A percentile compares a stretch with the other conserved stretches of the same genome.
These are phyloP conservation scores for Zychaea mexicana DNA, from an alignment of 371 early-diverging fungal genomes.

Conservation along the genomic window DNA sequence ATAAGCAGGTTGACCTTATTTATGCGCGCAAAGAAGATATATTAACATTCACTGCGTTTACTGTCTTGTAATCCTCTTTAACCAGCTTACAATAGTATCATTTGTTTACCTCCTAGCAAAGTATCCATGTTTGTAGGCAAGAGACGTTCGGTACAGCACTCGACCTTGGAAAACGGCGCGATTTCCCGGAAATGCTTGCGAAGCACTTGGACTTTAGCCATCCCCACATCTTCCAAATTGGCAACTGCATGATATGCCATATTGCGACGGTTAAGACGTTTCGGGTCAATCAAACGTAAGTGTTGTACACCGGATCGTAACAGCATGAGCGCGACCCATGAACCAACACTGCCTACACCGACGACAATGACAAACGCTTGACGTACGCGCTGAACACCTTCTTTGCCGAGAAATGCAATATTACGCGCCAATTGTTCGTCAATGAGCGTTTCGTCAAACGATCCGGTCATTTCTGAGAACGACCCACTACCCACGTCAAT, in stretches of 20 bases:
- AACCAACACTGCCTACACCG: slow-evolving; percentile 96
- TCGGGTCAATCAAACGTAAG: slow-evolving; percentile 90
- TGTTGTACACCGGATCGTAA: slow-evolving; percentile 86
- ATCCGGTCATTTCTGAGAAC: neutral
- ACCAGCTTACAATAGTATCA: neutral
- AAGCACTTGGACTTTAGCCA: slow-evolving; percentile 79
- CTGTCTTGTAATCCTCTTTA: neutral
- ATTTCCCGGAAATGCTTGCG: slow-evolving; percentile 68
- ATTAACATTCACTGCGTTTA: neutral
- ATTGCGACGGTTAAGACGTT: slow-evolving; percentile 82
- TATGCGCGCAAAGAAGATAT: neutral
- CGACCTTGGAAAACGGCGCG: slow-evolving; percentile 78
- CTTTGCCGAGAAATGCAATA: slow-evolving; percentile 87
- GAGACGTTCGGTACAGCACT: slow-evolving; percentile 72
- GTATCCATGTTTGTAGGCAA: slow-evolving; percentile 58
- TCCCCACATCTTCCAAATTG: slow-evolving; percentile 83
- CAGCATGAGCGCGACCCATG: slow-evolving; percentile 91
- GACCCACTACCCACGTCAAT: neutral
- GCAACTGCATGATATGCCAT: slow-evolving; percentile 93
- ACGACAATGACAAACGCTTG: slow-evolving; percentile 86
- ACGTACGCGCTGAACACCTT: slow-evolving; percentile 68
- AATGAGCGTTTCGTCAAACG: slow-evolving; percentile 69
- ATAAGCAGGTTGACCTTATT: slow-evolving; percentile 58
- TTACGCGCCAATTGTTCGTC: slow-evolving; percentile 88
- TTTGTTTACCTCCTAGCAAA: slow-evolving; percentile 60